These are phyloP conservation scores for Holtermannia corniformis DNA, from an alignment of 768 basidiomycete species.

Conservation along the genomic window DNA sequence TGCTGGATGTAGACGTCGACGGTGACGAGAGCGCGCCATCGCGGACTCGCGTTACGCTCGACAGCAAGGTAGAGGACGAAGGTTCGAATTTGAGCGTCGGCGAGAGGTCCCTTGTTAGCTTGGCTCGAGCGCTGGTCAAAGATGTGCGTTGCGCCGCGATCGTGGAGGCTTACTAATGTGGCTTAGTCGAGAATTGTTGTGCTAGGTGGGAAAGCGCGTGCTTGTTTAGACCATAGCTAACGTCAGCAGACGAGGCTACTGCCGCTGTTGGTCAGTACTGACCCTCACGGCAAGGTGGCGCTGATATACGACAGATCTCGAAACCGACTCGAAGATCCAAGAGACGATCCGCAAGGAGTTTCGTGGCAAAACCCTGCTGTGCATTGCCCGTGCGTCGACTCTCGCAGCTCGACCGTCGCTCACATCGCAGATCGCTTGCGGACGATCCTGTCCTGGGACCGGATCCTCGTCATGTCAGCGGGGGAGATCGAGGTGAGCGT, in stretches of 20 bases:
- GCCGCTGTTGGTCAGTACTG: constrained; percentile 62
- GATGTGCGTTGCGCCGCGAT: constrained; percentile 41
- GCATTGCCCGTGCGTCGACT: constrained; percentile 63
- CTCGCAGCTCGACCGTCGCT: not conserved
- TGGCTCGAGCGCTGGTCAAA: constrained; percentile 81
- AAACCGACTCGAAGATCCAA: constrained; percentile 81
- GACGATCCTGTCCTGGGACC: constrained; percentile 79
- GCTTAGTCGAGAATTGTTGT: constrained; percentile 60
- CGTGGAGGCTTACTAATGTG: not conserved
- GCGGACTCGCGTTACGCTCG: constrained; percentile 58
- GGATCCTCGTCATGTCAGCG: constrained; percentile 74
- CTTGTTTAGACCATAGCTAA: not conserved
- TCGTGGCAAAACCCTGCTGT: constrained; percentile 68
- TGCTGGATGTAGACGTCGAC: constrained; percentile 50
- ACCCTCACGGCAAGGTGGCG: constrained; percentile 1
- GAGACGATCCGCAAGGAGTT: constrained; percentile 80
- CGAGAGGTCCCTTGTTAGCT: constrained; percentile 70
- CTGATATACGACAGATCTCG: constrained; percentile 47
- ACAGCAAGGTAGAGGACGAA: constrained; percentile 72
- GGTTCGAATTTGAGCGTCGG: constrained; percentile 56
- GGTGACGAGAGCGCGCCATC: not conserved
- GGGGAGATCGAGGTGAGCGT: constrained; percentile 59
- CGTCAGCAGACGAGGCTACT: constrained; percentile 59
- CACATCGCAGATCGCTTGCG: constrained; percentile 57
- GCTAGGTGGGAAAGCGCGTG: constrained; percentile 48